Evolutionary conservation across 2,329 filamentous ascomycete genomes (phyloP).

Genomic region (Proliferodiscus dingleyae): DNA sequence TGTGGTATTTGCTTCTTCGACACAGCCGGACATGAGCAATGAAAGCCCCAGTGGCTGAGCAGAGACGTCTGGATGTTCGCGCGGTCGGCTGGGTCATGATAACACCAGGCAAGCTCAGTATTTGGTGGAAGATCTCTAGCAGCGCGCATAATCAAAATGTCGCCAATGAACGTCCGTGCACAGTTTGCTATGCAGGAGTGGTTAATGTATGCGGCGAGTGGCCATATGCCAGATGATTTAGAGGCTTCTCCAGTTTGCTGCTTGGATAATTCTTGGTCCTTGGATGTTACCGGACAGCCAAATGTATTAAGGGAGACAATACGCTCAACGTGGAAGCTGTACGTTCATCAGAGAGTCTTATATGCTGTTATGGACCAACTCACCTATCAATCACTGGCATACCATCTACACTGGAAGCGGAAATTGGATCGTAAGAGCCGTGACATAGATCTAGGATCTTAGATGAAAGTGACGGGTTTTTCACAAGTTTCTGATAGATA

Average conservation of each 20-base stretch:
- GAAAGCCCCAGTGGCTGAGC: constrained; percentile 37
- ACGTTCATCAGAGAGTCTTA: neutral
- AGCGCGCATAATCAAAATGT: constrained; percentile 48
- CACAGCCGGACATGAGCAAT: constrained; percentile 39
- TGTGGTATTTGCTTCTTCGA: constrained; percentile 6
- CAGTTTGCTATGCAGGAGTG: constrained; percentile 47
- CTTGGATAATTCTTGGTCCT: constrained; percentile 21
- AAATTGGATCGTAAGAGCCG: constrained; percentile 36
- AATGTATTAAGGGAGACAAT: constrained; percentile 42
- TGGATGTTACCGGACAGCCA: constrained; percentile 29
- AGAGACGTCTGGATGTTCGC: constrained; percentile 29
- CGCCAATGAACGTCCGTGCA: constrained; percentile 46
- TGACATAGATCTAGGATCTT: constrained; percentile 36
- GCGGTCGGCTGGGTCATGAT: constrained; percentile 26
- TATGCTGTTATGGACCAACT: constrained; percentile 16
- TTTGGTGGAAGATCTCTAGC: constrained; percentile 36
- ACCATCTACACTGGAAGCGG: constrained; percentile 31
- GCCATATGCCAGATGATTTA: constrained; percentile 42
- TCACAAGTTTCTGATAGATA: constrained; percentile 42
- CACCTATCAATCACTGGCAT: constrained; percentile 42
- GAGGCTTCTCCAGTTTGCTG: constrained; percentile 1
- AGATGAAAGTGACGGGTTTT: constrained; percentile 34
- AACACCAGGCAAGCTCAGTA: constrained; percentile 43
- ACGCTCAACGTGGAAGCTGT: constrained; percentile 41
- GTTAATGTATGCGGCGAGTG: constrained; percentile 45